Evolutionary conservation across 805 yeast genomes (phyloP), one percentile per base, ranked within the genome.

Genomic region (Yamadazyma ubonensis): DNA sequence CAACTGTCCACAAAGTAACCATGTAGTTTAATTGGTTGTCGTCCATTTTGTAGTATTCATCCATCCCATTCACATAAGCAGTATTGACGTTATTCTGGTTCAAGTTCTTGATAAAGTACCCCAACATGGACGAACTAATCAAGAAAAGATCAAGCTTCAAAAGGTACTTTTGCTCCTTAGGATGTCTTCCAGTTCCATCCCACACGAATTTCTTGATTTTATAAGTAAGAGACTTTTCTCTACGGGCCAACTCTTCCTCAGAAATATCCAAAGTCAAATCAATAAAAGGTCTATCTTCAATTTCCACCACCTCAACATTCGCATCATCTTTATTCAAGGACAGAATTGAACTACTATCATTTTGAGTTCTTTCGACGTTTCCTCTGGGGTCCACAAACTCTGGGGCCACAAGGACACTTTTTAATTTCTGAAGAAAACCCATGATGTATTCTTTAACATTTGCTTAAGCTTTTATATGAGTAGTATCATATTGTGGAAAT

Each of bases 101-200:
- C 48, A 73, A 55, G 23, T 63, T 67, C 52, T 72, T 73, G 47
- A 70, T 64, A 48, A 71, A 73, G 49, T 71, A 72, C 1, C 78
- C 79, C 42, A 79, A 58, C 55, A 79, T 73, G 0, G 83, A 68
- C 47, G 77, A 77, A 31, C 71, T 63, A n/a, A 79, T 68, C 38
- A 83, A 59, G 22, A 78, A 53, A 9, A 78, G 44, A 50, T 67
- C 71, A 39, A 67, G 49, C 44, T 66, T 67, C 37, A 55, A 18
- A 43, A 67, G 48, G 39, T 61, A 65, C 33, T 40, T 49, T 45
- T 57, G 59, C 42, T 67, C 71, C 27, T 50, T 51, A 5, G 68
- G 67, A 42, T 65, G 68, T 44, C 62, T 63, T 18, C 58, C 71
- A 1, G 56, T 49, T 3, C 65, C 65, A 45, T 67, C 71, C 70